Base-by-base conservation (phyloP, 768 basidiomycete genomes). In the Agaricus sinodeliciosus region DNA sequence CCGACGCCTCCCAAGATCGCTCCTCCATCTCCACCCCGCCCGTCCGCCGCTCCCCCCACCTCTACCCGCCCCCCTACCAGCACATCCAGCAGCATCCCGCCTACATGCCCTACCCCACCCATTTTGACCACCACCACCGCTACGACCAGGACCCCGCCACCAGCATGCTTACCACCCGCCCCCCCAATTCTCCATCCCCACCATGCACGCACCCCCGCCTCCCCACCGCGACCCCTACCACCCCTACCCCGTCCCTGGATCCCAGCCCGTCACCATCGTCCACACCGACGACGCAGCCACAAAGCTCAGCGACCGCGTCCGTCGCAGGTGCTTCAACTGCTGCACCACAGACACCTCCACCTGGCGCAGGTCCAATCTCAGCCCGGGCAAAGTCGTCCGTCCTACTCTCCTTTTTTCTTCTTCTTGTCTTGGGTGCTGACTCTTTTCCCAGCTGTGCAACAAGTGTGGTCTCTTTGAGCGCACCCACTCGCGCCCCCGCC, bases 271-370 rank as follows among this genome's bases (percentile, higher is more conserved):
- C 5, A 59, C 65, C 2, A 67, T 74, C 49, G 65, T 74, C 11
- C 72, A 84, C 67, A 90, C 88, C 0, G 85, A 88, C 65, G 88
- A 90, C 58, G 88, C 88, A 0, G 78, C 86, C 1, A 89, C 87
- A 0, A 90, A 90, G 68, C 73, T 90, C 51, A 84, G 80, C 62
- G 85, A 89, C 63, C 76, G 86, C 37, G 84, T 90, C 45, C 76
- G 88, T 25, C 69, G 88, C 35, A 72, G 87, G 43, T 90, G 88
- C 67, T 90, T 85, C 77, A 90, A 90, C 64, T 90, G 88, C 66
- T 84, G 84, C 64, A 90, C 87, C 22, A 89, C 88, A 12, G 88
- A 90, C 57, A 90, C 89, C 28, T 84, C 83, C 46, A 90, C 87
- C 22, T 90, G 88, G 88, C 69, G 88, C 34, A 69, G 88, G 55